Base-by-base conservation (phyloP, 805 yeast genomes). In the Schwanniomyces sp. region DNA sequence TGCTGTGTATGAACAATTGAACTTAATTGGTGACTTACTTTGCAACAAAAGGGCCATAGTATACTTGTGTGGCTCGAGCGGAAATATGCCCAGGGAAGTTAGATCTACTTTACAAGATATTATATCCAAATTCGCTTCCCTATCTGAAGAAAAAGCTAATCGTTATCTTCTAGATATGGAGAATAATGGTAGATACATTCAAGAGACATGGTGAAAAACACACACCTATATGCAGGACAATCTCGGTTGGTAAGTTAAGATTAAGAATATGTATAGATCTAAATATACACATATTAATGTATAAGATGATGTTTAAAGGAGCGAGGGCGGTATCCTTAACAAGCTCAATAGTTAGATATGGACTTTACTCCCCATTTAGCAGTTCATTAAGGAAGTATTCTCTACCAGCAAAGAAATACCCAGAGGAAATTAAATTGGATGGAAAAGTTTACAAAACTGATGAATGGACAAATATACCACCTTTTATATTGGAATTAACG, bases 21-120 rank as follows among this genome's bases (percentile, higher is more conserved):
- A 70, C 3, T 41, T 71, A 17, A 66, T 92, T 2, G 79, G 74
- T 1, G 76, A 82, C 2, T 63, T 84, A 44, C 58, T 91, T 4
- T 62, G 80, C 1, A 70, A 82, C 11, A 54, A 79, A 38, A 62
- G 73, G n/a, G 95, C 88, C 0, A 64, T 79, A 0, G 69, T 94
- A 5, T 91, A 85, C 61, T 73, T 94, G 5, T 92, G 99, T 72
- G 99, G 99, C 0, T 84, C 96, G 12, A 84, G 95, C 24, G 98
- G 99, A 0, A 81, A 81, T 52, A 94, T 94, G 99, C 99, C 99
- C 0, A 75, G 80, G 18, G 91, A 85, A 66, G 94, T 92, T 1
- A 72, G 96, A 48, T 66, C 87, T n/a, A 92, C 97, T 0, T 62
- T 94, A 25, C 81, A 79, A 32, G 85, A 80, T 12, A 80, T 88